Evolutionary conservation across 345 rosid genomes (phyloP).

Genomic region (Eucalyptus marginata): DNA sequence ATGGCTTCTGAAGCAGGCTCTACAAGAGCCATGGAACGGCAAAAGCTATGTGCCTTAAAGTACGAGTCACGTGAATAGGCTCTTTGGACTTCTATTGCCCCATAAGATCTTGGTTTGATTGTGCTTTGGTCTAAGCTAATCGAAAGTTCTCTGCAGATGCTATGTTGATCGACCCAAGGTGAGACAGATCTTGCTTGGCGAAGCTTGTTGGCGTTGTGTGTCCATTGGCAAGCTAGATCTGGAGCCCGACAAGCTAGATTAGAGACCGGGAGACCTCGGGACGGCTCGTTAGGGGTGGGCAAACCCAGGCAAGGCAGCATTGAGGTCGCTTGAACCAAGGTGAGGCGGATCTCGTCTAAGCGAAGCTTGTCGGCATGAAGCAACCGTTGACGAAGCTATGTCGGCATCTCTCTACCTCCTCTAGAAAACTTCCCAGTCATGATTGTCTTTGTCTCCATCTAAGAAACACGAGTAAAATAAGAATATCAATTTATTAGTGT

Average conservation of each 20-base stretch:
- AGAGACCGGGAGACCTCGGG: neutral
- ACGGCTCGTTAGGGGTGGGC: neutral
- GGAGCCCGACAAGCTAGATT: neutral
- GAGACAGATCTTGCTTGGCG: neutral
- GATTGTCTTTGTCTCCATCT: neutral
- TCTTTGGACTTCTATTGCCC: neutral
- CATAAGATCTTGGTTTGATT: neutral
- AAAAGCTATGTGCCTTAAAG: neutral
- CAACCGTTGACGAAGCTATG: neutral
- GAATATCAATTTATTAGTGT: neutral
- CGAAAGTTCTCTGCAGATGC: conserved; percentile 21
- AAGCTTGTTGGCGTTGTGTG: neutral
- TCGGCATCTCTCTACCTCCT: neutral
- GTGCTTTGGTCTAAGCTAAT: neutral
- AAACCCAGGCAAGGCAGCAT: neutral
- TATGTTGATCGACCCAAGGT: neutral
- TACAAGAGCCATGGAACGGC: neutral
- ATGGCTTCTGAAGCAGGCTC: neutral
- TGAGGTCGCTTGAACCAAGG: neutral
- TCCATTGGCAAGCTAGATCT: neutral
- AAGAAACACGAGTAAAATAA: neutral
- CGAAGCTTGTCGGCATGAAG: neutral
- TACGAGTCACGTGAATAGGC: neutral
- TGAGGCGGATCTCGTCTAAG: neutral
- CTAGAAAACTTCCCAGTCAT: neutral